Base-by-base conservation (phyloP, 371 early-diverging fungal species). In the Zychaea mexicana region DNA sequence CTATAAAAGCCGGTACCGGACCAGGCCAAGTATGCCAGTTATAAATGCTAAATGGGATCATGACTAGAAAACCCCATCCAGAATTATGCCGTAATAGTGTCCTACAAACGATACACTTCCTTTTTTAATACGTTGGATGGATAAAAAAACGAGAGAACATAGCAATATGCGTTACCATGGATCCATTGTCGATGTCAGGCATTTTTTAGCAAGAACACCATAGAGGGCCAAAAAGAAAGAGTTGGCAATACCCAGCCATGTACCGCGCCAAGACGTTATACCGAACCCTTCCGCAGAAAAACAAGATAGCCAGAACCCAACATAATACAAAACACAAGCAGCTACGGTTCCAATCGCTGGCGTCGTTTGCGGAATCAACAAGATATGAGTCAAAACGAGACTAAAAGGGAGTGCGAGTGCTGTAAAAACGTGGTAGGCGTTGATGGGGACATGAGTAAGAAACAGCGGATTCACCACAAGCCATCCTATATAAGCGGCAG, bases 1-100 rank as follows among this genome's bases (percentile, higher is more conserved):
- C 39, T 2, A 63, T 21, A 60, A 68, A 68, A 22, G 32, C 30
- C 17, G 61, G 32, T 36, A 38, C 8, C n/a, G 56, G 36, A 36
- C 56, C 42, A 46, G 15, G 42, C 47, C 57, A n/a, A 66, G 46
- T 64, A 64, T 60, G 17, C 68, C 68, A 32, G 64, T 60, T 31
- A 68, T 49, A 32, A 5, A 59, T 19, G 8, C 52, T 28, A 19
- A 60, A 27, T 17, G 45, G 39, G n/a, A 52, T n/a, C 60, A 66
- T 31, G 31, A 36, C 30, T 6, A 55, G 32, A 27, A 15, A 54
- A 12, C 30, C 56, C 30, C 36, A n/a, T 9, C 22, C 46, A 19
- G 55, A 27, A 15, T 47, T 45, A 24, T 55, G 45, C n/a, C 27
- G 46, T 4, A 66, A 10, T 49, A 66, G 33, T 3, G 46, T 22